Evolutionary conservation across 441 rosid species (phyloP).

Genomic region (Cnidoscolus chayamansa): DNA sequence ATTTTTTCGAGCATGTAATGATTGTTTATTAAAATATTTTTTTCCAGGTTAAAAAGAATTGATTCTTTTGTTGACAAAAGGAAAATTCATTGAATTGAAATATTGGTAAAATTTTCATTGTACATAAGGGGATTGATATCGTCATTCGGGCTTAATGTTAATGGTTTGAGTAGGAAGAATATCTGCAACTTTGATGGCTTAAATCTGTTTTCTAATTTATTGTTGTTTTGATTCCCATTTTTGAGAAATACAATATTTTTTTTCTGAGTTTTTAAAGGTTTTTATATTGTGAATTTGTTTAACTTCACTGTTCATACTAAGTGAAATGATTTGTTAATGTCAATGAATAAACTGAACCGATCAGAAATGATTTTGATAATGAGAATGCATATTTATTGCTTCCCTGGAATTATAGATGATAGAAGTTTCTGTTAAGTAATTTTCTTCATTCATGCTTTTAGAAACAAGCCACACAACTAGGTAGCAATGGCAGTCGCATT

Average conservation of each 20-base stretch:
- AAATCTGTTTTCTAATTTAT: too few species aligned
- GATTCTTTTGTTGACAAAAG: too few species aligned
- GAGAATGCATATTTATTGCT: not conserved
- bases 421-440: not conserved
- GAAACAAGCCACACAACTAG: conserved; percentile 4
- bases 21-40: too few species aligned
- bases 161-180: not conserved
- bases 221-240: not conserved
- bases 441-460: conserved; percentile 3
- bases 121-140: too few species aligned
- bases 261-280: not conserved
- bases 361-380: not conserved
- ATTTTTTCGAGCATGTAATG: too few species aligned
- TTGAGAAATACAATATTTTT: not conserved
- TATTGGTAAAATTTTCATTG: too few species aligned
- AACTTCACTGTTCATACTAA: not conserved
- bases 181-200: not conserved
- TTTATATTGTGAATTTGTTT: not conserved
- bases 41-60: too few species aligned
- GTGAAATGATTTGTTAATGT: not conserved
- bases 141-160: too few species aligned
- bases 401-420: not conserved
- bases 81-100: too few species aligned
- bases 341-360: not conserved
- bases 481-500: conserved; percentile 61